phyloP scores from a whole-genome alignment of 2,329 filamentous ascomycete genomes.

The Epichloe gansuensis region DNA sequence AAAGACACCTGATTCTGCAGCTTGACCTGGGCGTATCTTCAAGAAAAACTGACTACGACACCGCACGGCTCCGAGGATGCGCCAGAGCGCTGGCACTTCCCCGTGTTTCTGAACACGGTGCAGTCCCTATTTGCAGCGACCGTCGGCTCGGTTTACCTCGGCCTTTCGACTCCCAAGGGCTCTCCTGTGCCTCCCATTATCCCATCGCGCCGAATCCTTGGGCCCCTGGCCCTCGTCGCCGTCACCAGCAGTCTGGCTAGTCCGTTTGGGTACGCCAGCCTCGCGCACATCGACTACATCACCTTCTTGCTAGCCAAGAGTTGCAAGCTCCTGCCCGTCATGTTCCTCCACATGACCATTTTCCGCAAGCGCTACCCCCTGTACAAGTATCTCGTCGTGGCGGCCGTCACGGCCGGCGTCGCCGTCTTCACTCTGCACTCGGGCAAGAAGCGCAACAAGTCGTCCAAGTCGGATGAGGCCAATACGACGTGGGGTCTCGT shows the following conservation, averaged over 20 bases:
- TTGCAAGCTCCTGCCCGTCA: slow-evolving; percentile 97
- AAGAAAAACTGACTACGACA: slow-evolving; percentile 95
- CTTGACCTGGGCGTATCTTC: slow-evolving; percentile 89
- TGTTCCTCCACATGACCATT: slow-evolving; percentile 87
- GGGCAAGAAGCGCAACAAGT: slow-evolving; percentile 39
- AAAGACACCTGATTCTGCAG: slow-evolving; percentile 27
- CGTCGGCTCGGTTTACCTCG: slow-evolving; percentile 71
- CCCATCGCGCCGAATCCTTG: slow-evolving; percentile 59
- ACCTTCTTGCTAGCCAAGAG: slow-evolving; percentile 95
- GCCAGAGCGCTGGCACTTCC: slow-evolving; percentile 76
- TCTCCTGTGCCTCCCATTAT: slow-evolving; percentile 51
- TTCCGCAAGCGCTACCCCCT: slow-evolving; percentile 83
- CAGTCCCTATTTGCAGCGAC: slow-evolving; percentile 81
- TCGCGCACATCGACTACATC: slow-evolving; percentile 93
- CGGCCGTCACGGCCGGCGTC: slow-evolving; percentile 81
- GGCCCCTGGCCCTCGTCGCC: slow-evolving; percentile 72
- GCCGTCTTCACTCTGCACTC: slow-evolving; percentile 89
- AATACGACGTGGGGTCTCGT: slow-evolving; percentile 69
- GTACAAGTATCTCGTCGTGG: slow-evolving; percentile 92
- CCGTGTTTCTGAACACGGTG: slow-evolving; percentile 90
- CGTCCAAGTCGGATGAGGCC: slow-evolving; percentile 31
- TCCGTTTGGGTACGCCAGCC: slow-evolving; percentile 88
- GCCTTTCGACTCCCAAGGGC: slow-evolving; percentile 41
- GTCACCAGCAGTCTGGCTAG: slow-evolving; percentile 78
- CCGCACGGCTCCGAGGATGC: slow-evolving; percentile 53